Evolutionary conservation across 345 rosid species (phyloP), one percentile per base, ranked within the genome.

Genomic region (Aquilaria sinensis): DNA sequence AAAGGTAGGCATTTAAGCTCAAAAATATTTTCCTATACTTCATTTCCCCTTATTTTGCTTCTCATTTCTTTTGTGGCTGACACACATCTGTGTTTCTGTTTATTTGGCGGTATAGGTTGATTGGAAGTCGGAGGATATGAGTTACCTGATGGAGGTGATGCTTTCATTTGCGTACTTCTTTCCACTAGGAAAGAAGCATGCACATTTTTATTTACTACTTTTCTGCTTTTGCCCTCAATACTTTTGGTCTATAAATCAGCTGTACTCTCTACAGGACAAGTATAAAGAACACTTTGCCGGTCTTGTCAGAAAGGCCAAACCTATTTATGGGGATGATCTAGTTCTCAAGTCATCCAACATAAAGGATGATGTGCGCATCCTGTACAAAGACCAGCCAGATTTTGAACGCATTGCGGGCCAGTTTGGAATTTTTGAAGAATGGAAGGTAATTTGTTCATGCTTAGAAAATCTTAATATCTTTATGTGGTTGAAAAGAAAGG

Each of bases 391-490:
- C 67, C 92, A 91, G 66, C 58, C 69, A 47, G 94, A 91, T 60
- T 95, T 91, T 77, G 90, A 85, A 74, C 74, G 31, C 67, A 79
- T 91, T 62, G 96, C 97, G 29, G 78, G 67, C 49, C 87, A 91
- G 65, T 91, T 95, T 78, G 99, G 99, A 58, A 74, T 95, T 60
- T 95, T 95, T 69, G 81, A 81, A 64, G 99, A 95, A 71, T 95
- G 99, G 99, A 95, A 95, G 96, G 97, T 89, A 77, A 63, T 53
- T 10, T 31, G 13, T 16, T 60, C 9, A 48, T 60, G n/a, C 52
- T 12, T 46, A 50, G 37, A 16, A 33, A 16, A 51, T 47, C 16
- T 57, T 63, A 10, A 43, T 50, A 31, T 51, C 56, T 51, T 55
- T n/a, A 13, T 63, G 47, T 45, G 23, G 12, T 9, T 23, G 23